Percentiles rank a stretch among this genome's conserved stretches.
Evolutionary conservation across 2,329 filamentous ascomycete genomes (phyloP).

Genomic region (Pseudogymnoascus sp.): DNA sequence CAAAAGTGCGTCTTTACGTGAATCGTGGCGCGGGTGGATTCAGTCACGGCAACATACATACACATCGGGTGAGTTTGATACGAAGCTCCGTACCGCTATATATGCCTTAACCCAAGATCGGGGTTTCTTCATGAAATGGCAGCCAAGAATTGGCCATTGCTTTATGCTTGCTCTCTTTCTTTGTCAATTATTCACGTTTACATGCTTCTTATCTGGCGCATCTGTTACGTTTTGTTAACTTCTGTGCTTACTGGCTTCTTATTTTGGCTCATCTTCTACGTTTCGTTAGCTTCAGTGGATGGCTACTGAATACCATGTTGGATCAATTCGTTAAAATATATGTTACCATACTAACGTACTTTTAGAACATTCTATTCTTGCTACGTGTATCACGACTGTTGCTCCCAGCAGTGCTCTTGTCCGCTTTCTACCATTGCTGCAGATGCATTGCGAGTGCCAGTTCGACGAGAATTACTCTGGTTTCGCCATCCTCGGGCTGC

Average conservation of each 20-base stretch:
- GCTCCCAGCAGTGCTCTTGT: neutral
- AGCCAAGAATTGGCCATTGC: neutral
- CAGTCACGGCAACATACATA: neutral
- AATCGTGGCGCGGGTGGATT: neutral
- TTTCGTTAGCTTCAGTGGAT: neutral
- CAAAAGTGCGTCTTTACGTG: neutral
- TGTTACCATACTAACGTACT: neutral
- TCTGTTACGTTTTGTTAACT: neutral
- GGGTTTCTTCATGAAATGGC: neutral
- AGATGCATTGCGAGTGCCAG: neutral
- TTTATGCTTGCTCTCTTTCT: neutral
- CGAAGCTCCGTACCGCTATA: neutral
- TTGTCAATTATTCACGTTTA: neutral
- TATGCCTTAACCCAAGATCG: neutral
- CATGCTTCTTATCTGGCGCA: neutral
- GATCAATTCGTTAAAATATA: neutral
- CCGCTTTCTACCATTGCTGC: neutral
- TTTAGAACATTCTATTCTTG: neutral
- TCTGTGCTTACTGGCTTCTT: neutral
- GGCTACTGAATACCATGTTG: no score
- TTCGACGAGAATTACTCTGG: neutral
- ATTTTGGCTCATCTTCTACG: neutral
- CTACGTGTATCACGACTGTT: neutral
- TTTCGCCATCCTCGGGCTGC: neutral
- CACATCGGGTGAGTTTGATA: neutral